Evolutionary conservation across 2,329 filamentous ascomycete genomes (phyloP).

Genomic region (Colletotrichum brevisporum): DNA sequence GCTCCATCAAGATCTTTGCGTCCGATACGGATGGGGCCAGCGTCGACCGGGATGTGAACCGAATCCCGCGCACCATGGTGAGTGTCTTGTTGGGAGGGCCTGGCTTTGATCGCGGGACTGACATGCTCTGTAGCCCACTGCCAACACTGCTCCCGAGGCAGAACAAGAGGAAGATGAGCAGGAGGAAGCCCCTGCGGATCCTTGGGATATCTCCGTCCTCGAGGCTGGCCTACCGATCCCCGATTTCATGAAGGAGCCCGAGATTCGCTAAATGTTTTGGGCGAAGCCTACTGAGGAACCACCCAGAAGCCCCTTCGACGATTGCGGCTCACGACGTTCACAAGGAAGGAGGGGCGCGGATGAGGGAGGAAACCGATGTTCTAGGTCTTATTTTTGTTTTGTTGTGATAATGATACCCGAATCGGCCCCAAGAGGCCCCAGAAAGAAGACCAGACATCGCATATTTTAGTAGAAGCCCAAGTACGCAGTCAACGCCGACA

Average conservation of each 20-base stretch:
- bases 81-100: background rate
- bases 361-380: background rate
- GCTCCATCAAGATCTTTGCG: constrained; percentile 89
- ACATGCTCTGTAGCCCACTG: constrained; percentile 29
- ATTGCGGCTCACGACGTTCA: background rate
- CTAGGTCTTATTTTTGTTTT: constrained; percentile 32
- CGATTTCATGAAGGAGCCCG: constrained; percentile 60
- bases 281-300: background rate
- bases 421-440: constrained; percentile 10
- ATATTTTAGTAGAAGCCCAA: background rate
- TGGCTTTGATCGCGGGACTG: constrained; percentile 3
- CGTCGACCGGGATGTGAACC: constrained; percentile 47
- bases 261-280: constrained; percentile 52
- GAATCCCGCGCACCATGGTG: constrained; percentile 41
- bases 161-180: constrained; percentile 5
- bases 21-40: constrained; percentile 64
- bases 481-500: background rate
- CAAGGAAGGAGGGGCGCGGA: background rate
- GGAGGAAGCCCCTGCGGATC: constrained; percentile 43
- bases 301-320: background rate
- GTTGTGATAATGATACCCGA: constrained; percentile 37
- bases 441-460: constrained; percentile 1
- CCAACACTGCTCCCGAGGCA: constrained; percentile 16
- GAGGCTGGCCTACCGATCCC: constrained; percentile 54
- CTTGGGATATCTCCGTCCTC: constrained; percentile 42